phyloP scores from a whole-genome alignment of 2,329 filamentous ascomycete species.

The Xylaria hypoxylon region DNA sequence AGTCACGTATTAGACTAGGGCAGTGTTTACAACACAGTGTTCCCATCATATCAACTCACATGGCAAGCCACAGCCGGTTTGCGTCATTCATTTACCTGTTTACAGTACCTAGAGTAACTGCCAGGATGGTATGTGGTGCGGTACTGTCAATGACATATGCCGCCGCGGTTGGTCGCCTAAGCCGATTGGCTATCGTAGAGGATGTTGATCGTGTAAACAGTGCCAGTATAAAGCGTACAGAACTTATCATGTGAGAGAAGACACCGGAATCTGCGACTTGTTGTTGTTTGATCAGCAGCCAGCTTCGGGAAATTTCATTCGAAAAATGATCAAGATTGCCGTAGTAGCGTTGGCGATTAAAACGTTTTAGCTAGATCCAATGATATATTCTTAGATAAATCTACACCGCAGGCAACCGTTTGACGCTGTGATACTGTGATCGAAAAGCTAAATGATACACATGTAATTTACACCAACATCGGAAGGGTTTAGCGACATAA shows the following conservation, averaged over 20 bases:
- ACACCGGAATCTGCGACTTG: background rate
- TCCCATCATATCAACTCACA: background rate
- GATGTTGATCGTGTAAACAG: slow-evolving; percentile 3
- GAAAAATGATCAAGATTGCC: background rate
- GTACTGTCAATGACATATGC: slow-evolving; percentile 1
- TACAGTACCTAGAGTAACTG: background rate
- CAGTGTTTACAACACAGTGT: background rate
- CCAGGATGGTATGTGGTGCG: background rate
- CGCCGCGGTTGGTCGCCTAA: slow-evolving; percentile 3
- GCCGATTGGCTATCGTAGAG: background rate
- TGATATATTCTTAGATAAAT: too few species aligned
- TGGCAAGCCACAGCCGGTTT: background rate
- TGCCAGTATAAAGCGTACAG: background rate
- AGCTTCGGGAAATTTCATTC: background rate
- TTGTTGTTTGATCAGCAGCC: background rate
- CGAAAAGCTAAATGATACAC: background rate
- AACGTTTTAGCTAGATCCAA: too few species aligned
- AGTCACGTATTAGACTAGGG: background rate
- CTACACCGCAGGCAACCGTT: background rate
- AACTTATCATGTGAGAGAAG: background rate
- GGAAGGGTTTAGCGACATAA: background rate
- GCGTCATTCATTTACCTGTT: background rate
- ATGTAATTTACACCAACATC: background rate
- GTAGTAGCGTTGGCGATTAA: background rate
- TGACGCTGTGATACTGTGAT: background rate